A percentile compares a stretch with the other conserved stretches of the same genome.
phyloP scores from a whole-genome alignment of 2,329 filamentous ascomycete genomes.

The Uncinocarpus reesii region DNA sequence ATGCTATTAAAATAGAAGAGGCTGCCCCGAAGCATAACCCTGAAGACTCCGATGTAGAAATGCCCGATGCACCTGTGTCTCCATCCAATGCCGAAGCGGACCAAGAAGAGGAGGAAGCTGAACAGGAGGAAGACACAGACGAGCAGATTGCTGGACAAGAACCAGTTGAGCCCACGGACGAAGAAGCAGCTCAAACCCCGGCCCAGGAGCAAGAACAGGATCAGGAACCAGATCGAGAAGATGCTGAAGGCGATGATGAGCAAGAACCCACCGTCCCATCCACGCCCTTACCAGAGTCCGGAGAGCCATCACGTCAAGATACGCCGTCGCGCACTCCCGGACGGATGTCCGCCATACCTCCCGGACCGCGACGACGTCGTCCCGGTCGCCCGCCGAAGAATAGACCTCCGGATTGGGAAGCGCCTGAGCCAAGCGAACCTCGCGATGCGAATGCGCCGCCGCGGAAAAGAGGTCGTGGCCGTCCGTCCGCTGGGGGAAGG shows the following conservation, averaged over 20 bases:
- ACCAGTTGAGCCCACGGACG: constrained; percentile 12
- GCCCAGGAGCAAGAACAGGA: constrained; percentile 13
- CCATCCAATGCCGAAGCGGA: constrained; percentile 18
- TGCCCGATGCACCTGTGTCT: constrained; percentile 30
- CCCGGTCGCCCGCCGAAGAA: constrained; percentile 83
- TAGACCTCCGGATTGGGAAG: constrained; percentile 66
- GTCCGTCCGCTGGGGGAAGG: constrained; percentile 47
- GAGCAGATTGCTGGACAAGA: no score
- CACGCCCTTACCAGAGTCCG: constrained; percentile 33
- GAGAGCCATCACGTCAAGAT: constrained; percentile 38
- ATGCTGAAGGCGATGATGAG: constrained; percentile 34
- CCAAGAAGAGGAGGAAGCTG: constrained; percentile 11
- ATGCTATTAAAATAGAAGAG: constrained; percentile 24
- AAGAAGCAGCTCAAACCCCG: constrained; percentile 20
- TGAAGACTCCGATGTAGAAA: constrained; percentile 39
- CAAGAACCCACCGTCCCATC: constrained; percentile 36
- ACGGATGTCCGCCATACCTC: constrained; percentile 44
- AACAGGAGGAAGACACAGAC: constrained; percentile 21
- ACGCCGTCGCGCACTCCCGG: constrained; percentile 43
- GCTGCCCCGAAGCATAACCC: constrained; percentile 33
- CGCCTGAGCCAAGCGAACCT: constrained; percentile 42
- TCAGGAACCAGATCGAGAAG: constrained; percentile 23
- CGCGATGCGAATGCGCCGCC: constrained; percentile 41
- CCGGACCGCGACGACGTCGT: constrained; percentile 53
- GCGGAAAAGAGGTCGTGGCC: constrained; percentile 52